Evolutionary conservation across 2,329 filamentous ascomycete genomes (phyloP).

Genomic region (Rasamsonia emersonii): DNA sequence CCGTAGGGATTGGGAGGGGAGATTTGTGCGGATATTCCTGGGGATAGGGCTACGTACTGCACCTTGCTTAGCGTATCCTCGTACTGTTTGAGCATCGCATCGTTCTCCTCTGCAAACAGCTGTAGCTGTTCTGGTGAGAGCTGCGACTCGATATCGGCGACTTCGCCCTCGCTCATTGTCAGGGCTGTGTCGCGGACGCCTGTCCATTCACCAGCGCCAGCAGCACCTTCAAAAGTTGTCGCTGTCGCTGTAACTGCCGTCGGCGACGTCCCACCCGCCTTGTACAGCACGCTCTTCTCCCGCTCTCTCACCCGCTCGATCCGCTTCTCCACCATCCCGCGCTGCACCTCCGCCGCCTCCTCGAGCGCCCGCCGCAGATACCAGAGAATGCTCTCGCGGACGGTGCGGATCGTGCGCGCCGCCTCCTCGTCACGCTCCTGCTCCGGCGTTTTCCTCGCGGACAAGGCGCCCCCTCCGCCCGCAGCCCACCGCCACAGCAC

Average conservation of each 20-base stretch:
- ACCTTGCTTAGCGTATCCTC: slow-evolving; percentile 93
- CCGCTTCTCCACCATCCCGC: slow-evolving; percentile 86
- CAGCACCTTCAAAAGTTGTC: slow-evolving; percentile 10
- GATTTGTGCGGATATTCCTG: too few species aligned
- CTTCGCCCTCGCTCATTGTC: slow-evolving; percentile 22
- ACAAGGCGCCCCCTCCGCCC: slow-evolving; percentile 40
- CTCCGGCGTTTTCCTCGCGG: slow-evolving; percentile 50
- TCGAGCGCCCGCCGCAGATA: slow-evolving; percentile 69
- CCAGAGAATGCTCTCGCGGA: slow-evolving; percentile 78
- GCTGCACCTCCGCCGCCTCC: slow-evolving; percentile 67
- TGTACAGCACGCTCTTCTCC: slow-evolving; percentile 76
- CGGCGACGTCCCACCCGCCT: slow-evolving; percentile 30
- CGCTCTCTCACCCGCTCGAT: slow-evolving; percentile 79
- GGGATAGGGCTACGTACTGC: slow-evolving; percentile 57
- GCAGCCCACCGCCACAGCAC: slow-evolving; percentile 59
- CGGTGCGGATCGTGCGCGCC: slow-evolving; percentile 56
- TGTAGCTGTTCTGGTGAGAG: slow-evolving; percentile 80
- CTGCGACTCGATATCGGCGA: slow-evolving; percentile 43
- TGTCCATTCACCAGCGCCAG: slow-evolving; percentile 19
- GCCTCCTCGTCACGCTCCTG: slow-evolving; percentile 64
- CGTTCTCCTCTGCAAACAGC: slow-evolving; percentile 87
- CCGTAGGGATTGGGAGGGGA: not conserved
- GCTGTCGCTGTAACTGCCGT: slow-evolving; percentile 5
- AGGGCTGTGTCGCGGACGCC: slow-evolving; percentile 5
- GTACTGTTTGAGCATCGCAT: slow-evolving; percentile 86